Evolutionary conservation across 176 grass and related monocot genomes (phyloP), one percentile per base, ranked within the genome.

Genomic region (Thalia dealbata): DNA sequence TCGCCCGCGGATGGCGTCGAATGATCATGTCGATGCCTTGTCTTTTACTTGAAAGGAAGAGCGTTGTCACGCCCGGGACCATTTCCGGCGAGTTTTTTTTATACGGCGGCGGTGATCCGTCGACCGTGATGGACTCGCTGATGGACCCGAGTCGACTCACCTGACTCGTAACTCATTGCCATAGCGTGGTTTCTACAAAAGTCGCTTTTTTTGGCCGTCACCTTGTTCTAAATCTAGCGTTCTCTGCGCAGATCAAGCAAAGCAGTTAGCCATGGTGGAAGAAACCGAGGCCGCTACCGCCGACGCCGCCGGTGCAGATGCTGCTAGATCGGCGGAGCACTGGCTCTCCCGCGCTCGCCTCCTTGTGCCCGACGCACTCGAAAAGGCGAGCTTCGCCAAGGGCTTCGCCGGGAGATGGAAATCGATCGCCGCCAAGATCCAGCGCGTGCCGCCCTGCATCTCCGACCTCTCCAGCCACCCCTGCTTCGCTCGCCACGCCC

Each of bases 341-440:
- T 72, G 45, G 70, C 70, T 72, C 24, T 50, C 48, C 46, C 45
- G 50, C 46, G 25, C 44, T 6, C 24, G 7, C n/a, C 70, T 29
- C 44, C 70, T 72, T 12, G 70, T 52, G 14, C 44, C 44, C 10
- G 46, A 10, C 25, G 70, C 70, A 22, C 70, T 72, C 48, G 48
- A 29, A 6, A 51, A 52, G 46, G 45, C 70, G 24, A 24, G 44
- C 14, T 27, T 46, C 10, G 70, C 75, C 44, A 67, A 30, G 25
- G 62, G 75, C 44, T 77, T 77, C 63, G 59, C 64, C 21, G 46
- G 62, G 19, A 63, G 75, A 22, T 77, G 75, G 75, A 77, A 67
- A 50, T 66, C 75, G 26, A 68, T 77, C 23, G 46, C 28, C 0
- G 51, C 27, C 46, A 77, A 77, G 63, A 15, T 77, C 43, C 63